Evolutionary conservation across 352 stramenopile genomes (phyloP).

Genomic region (Phytophthora quininea): DNA sequence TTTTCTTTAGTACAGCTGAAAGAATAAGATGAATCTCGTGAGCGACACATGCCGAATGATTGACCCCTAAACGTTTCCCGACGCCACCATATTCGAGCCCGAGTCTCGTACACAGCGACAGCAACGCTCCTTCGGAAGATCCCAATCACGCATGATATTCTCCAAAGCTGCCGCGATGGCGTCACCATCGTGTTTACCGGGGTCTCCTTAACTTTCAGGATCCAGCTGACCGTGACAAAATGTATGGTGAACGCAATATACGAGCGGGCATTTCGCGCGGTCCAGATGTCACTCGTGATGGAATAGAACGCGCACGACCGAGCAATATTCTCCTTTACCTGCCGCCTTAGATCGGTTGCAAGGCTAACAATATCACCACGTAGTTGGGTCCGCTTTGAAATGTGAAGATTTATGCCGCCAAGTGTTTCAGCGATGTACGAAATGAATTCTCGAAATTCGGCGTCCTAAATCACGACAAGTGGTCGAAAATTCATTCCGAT

Average conservation of each 20-base stretch:
- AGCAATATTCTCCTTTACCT: neutral
- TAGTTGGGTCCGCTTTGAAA: slow-evolving; percentile 4
- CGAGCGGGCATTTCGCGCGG: slow-evolving; percentile 5
- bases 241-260: slow-evolving; percentile 23
- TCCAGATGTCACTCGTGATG: slow-evolving; percentile 22
- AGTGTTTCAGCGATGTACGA: slow-evolving; percentile 10
- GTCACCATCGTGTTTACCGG: slow-evolving; percentile 11
- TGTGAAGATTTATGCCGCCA: neutral
- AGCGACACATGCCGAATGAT: slow-evolving; percentile 13
- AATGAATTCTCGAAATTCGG: slow-evolving; percentile 13
- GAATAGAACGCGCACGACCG: slow-evolving; percentile 12
- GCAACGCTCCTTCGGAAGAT: slow-evolving; percentile 1
- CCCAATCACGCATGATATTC: slow-evolving; percentile 8
- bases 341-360: neutral
- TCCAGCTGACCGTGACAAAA: slow-evolving; percentile 13
- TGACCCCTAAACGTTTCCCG: slow-evolving; percentile 5
- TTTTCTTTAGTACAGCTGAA: slow-evolving; percentile 3
- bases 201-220: slow-evolving; percentile 5
- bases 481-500: slow-evolving; percentile 12
- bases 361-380: slow-evolving; percentile 5
- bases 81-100: slow-evolving; percentile 13
- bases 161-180: slow-evolving; percentile 10
- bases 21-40: slow-evolving; percentile 18
- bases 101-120: slow-evolving; percentile 7
- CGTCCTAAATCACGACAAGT: slow-evolving; percentile 12